Percentiles rank a stretch among this genome's conserved stretches.
Evolutionary conservation across 2,329 filamentous ascomycete species (phyloP).

Genomic region (Aquanectria penicillioides): DNA sequence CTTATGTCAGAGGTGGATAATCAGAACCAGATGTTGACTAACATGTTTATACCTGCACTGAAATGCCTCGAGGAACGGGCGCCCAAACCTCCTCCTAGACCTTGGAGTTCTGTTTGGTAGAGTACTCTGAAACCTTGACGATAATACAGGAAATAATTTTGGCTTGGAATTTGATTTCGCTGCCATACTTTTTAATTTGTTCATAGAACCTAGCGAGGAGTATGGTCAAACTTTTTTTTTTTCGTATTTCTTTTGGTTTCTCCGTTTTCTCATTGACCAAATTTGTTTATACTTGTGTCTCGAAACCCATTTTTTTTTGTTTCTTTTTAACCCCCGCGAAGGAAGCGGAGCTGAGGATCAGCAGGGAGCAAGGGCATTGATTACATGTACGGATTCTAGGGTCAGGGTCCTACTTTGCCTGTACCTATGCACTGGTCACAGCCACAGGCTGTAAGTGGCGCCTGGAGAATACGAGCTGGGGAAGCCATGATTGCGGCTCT

Average conservation of each 20-base stretch:
- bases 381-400: slow-evolving; percentile 1
- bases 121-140: not conserved
- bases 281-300: not conserved
- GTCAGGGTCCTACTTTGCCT: not conserved
- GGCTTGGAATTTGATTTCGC: not conserved
- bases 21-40: not conserved
- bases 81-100: slow-evolving; percentile 12
- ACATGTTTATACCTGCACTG: slow-evolving; percentile 20
- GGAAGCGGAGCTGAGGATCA: slow-evolving; percentile 4
- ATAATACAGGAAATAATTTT: not conserved
- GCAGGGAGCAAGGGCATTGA: not conserved
- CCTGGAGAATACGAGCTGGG: not conserved
- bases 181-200: not conserved
- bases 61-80: slow-evolving; percentile 27
- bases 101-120: slow-evolving; percentile 32
- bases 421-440: not conserved
- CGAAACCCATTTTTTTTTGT: too few species aligned
- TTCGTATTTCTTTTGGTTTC: not conserved
- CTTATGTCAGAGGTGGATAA: slow-evolving; percentile 20
- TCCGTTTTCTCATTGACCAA: not conserved
- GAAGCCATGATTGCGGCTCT: not conserved
- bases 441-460: not conserved
- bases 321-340: too few species aligned
- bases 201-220: slow-evolving; percentile 1
- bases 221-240: not conserved